Base-by-base conservation (phyloP, 2,329 filamentous ascomycete genomes). In the Dendryphion nanum region DNA sequence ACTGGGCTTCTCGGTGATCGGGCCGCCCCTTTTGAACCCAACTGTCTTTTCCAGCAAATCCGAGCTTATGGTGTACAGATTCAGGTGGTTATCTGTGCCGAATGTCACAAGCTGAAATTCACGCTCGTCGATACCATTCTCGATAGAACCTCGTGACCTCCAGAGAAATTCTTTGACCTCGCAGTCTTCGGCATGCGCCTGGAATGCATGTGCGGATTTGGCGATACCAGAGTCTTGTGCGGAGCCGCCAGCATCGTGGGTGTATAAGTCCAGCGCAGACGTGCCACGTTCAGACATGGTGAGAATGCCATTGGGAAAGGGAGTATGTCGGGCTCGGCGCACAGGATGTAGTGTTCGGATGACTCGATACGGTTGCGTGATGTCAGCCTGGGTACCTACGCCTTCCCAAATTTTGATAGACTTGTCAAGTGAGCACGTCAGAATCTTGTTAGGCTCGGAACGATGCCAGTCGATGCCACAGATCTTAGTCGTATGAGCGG, bases 401-500 rank as follows among this genome's bases (percentile, higher is more conserved):
- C 89, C 89, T 61, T 95, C 86, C 90, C 90, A 96, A 48, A 95
- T 86, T 60, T 94, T 95, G 67, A 96, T 91, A 28, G 85, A 94
- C 61, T 85, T 89, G 60, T 96, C 90, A 33, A 96, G 72, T 1
- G 90, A 95, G 64, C 90, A 96, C 3, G 90, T 96, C 5, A 89
- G 81, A 35, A 96, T 73, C 23, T 81, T 83, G 7, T 80, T 83
- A 2, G 81, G 69, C 33, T 82, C 76, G 10, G 84, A 85, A 35
- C 91, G 80, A 59, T 94, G 94, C 91, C 91, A 96, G 66, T 96
- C 91, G 21, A 96, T 75, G 18, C 91, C 91, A 60, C 96, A 96
- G 42, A 96, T 95, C 66, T 95, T 96, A 24, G 89, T 95, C 20
- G 80, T 81, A 56, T 96, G 90, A 0, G 90, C 91, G 57, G 83